Evolutionary conservation across 2,329 filamentous ascomycete genomes (phyloP).

Genomic region (Aspergillus ochraceoroseus): DNA sequence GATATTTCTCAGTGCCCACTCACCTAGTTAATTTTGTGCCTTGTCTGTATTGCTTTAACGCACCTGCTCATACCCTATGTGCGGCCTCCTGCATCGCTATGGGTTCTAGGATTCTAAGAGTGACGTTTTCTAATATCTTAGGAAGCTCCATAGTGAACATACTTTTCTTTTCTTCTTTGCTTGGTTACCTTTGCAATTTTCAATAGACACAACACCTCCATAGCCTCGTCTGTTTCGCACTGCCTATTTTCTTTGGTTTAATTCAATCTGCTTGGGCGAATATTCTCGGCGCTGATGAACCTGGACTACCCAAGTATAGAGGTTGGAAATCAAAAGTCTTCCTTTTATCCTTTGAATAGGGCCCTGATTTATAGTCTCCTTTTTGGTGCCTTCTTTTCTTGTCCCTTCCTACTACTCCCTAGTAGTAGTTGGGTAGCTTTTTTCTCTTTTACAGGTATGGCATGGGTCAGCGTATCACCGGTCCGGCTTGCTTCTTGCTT

Average conservation of each 20-base stretch:
- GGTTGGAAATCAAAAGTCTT: slow-evolving; percentile 3
- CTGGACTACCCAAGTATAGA: slow-evolving; percentile 6
- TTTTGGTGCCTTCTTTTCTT: background rate
- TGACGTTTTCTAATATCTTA: slow-evolving; percentile 19
- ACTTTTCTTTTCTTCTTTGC: slow-evolving; percentile 11
- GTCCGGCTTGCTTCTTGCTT: too few relatives aligned
- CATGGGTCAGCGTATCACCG: too few relatives aligned
- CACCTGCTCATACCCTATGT: slow-evolving; percentile 32
- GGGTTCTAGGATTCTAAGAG: slow-evolving; percentile 26
- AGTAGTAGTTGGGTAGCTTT: too few relatives aligned
- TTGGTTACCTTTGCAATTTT: slow-evolving; percentile 8
- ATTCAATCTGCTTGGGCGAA: background rate
- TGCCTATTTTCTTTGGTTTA: background rate
- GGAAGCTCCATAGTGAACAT: slow-evolving; percentile 25
- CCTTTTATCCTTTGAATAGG: background rate
- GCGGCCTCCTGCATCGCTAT: slow-evolving; percentile 27
- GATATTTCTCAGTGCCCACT: slow-evolving; percentile 5
- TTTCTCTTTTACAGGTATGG: too few relatives aligned
- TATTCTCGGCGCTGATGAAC: slow-evolving; percentile 10
- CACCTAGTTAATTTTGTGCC: slow-evolving; percentile 8
- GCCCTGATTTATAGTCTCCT: background rate
- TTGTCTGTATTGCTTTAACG: slow-evolving; percentile 17
- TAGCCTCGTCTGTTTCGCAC: background rate
- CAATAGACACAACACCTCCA: slow-evolving; percentile 15
- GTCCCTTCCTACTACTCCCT: background rate